Percentiles rank a stretch among this genome's conserved stretches.
These are phyloP conservation scores for Ambrosia artemisiifolia DNA, from an alignment of 129 eudicot species.

Conservation along the genomic window DNA sequence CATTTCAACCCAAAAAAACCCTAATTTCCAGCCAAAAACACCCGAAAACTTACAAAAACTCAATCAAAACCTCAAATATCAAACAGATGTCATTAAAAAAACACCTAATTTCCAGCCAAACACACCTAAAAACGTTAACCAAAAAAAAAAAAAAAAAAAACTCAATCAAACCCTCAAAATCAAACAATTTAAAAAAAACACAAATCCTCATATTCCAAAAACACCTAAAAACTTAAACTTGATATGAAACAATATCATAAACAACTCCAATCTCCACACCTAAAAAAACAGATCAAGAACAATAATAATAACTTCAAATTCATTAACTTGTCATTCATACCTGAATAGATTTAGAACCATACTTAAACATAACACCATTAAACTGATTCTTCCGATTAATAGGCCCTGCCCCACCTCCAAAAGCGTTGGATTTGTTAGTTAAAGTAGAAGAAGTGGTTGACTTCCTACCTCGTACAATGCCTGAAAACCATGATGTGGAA, in stretches of 20 bases:
- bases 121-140: no score
- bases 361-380: slow-evolving; percentile 88
- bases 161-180: not conserved
- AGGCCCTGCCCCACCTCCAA: slow-evolving; percentile 34
- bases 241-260: not conserved
- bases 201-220: not conserved
- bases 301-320: not conserved
- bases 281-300: not conserved
- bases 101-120: no score
- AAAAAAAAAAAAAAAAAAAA: no score
- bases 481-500: slow-evolving; percentile 70
- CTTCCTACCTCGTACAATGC: slow-evolving; percentile 82
- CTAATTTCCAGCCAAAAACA: no score
- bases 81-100: not conserved
- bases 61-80: not conserved
- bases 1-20: no score
- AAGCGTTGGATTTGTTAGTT: slow-evolving; percentile 30
- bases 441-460: slow-evolving; percentile 27
- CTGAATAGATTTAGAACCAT: slow-evolving; percentile 79
- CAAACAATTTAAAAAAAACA: not conserved
- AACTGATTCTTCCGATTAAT: slow-evolving; percentile 72
- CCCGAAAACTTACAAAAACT: not conserved
- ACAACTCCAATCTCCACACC: not conserved
- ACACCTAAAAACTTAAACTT: not conserved
- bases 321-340: slow-evolving; percentile 16